A percentile compares a stretch with the other conserved stretches of the same genome.
Evolutionary conservation across 148 eudicot species (phyloP).

Genomic region (Vaccinium macrocarpon): DNA sequence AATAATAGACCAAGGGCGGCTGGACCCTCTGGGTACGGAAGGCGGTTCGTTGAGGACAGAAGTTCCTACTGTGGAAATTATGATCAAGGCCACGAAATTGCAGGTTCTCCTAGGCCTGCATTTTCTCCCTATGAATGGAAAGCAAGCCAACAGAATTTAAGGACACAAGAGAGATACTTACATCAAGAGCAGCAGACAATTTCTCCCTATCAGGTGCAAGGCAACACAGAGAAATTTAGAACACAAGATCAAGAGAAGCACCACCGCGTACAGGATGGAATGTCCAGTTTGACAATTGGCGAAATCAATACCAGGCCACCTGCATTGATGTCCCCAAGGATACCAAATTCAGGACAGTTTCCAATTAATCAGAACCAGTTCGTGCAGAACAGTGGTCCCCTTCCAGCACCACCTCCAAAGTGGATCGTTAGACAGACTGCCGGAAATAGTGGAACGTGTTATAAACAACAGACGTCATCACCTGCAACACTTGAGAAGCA

Average conservation of each 20-base stretch:
- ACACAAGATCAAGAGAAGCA: conserved; percentile 31
- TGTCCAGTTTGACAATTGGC: conserved; percentile 58
- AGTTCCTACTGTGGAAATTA: conserved; percentile 18
- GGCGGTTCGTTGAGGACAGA: conserved; percentile 34
- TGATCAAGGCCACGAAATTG: not conserved
- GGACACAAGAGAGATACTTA: conserved; percentile 28
- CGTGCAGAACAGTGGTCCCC: conserved; percentile 37
- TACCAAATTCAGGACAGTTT: conserved; percentile 38
- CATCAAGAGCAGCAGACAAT: conserved; percentile 32
- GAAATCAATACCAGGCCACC: conserved; percentile 34
- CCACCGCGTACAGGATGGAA: conserved; percentile 38
- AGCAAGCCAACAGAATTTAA: conserved; percentile 38
- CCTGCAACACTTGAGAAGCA: conserved; percentile 33
- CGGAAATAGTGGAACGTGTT: conserved; percentile 26
- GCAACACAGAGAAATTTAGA: conserved; percentile 36
- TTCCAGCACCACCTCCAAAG: conserved; percentile 70
- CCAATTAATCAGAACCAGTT: conserved; percentile 27
- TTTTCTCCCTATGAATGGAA: conserved; percentile 34
- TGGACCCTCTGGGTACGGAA: conserved; percentile 64
- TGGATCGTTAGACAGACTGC: conserved; percentile 49
- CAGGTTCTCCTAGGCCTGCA: conserved; percentile 25
- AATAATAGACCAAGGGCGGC: conserved; percentile 54
- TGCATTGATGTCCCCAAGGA: conserved; percentile 29
- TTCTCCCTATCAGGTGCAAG: conserved; percentile 34
- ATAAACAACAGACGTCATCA: conserved; percentile 29